A percentile compares a stretch with the other conserved stretches of the same genome.
These are phyloP conservation scores for Apiospora aurea DNA, from an alignment of 2,329 filamentous ascomycete genomes.

Conservation along the genomic window DNA sequence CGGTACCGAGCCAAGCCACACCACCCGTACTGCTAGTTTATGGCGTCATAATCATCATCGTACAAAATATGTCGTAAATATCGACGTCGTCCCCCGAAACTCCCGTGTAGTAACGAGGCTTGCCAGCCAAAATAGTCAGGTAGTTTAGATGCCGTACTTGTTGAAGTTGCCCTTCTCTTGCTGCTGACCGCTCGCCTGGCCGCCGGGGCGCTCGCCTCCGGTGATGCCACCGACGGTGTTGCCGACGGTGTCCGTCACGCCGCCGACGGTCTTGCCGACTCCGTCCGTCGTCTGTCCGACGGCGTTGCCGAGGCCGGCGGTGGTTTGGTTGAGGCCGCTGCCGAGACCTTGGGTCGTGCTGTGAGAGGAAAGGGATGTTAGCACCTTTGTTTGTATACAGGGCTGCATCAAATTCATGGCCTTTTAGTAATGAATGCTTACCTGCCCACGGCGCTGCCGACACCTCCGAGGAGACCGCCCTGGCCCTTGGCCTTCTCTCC, in stretches of 20 bases:
- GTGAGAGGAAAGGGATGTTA: not conserved
- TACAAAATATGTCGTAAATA: not conserved
- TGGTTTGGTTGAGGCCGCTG: slow-evolving; percentile 41
- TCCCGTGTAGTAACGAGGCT: not conserved
- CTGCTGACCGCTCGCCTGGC: slow-evolving; percentile 30
- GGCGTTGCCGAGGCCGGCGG: slow-evolving; percentile 36
- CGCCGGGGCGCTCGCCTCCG: slow-evolving; percentile 27
- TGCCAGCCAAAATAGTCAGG: not conserved
- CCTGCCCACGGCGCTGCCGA: slow-evolving; percentile 38
- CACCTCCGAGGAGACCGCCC: slow-evolving; percentile 43
- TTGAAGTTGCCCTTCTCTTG: slow-evolving; percentile 33
- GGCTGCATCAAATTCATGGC: not conserved
- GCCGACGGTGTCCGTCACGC: slow-evolving; percentile 28
- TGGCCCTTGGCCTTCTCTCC: slow-evolving; percentile 44
- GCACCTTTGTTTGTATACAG: not conserved
- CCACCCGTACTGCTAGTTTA: not conserved
- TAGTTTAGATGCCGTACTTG: slow-evolving; percentile 38
- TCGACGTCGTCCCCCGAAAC: not conserved
- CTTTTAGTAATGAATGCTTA: too few species aligned
- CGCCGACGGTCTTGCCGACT: slow-evolving; percentile 37
- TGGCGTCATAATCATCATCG: not conserved
- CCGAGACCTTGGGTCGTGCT: slow-evolving; percentile 36
- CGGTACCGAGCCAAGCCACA: not conserved
- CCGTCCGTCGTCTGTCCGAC: slow-evolving; percentile 36
- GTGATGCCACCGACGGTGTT: slow-evolving; percentile 36